Evolutionary conservation across 2,329 filamentous ascomycete genomes (phyloP).

Genomic region (Colletotrichum falcatum): DNA sequence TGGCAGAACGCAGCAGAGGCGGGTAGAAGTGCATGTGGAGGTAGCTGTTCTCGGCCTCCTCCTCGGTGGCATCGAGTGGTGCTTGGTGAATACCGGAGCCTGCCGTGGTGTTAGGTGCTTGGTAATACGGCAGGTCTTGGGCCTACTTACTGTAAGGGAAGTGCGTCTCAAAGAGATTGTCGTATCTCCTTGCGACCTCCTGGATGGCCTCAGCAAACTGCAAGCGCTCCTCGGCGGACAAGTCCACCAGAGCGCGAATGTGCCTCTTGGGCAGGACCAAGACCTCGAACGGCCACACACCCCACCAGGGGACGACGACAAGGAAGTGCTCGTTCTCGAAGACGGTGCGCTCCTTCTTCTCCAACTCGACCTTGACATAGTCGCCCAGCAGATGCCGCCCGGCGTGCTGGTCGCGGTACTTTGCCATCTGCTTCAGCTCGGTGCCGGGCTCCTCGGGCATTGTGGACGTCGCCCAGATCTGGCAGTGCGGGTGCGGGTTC

Average conservation of each 20-base stretch:
- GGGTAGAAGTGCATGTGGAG: conserved; percentile 99
- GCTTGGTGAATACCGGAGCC: conserved; percentile 97
- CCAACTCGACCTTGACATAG: conserved; percentile 85
- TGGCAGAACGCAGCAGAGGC: conserved; percentile 89
- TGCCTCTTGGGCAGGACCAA: conserved; percentile 89
- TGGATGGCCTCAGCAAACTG: conserved; percentile 86
- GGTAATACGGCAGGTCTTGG: not conserved
- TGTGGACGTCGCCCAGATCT: conserved; percentile 94
- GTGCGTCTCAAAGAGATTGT: conserved; percentile 96
- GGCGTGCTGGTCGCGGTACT: conserved; percentile 79
- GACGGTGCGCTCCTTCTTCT: conserved; percentile 86
- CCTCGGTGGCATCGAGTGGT: conserved; percentile 81
- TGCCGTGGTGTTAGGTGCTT: conserved; percentile 48
- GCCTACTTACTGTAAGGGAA: conserved; percentile 86
- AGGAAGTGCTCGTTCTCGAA: conserved; percentile 89
- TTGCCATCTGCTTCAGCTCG: conserved; percentile 82
- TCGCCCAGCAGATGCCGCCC: conserved; percentile 85
- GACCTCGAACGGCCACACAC: conserved; percentile 95
- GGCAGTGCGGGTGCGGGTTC: conserved; percentile 96
- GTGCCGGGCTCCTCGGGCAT: conserved; percentile 89
- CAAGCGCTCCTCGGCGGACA: conserved; percentile 76
- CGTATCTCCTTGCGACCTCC: conserved; percentile 90
- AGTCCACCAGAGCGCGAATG: conserved; percentile 85
- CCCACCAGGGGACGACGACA: conserved; percentile 97
- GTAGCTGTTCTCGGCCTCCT: conserved; percentile 89